These are phyloP conservation scores for Nothophaeocryptopus gaeumannii DNA, from an alignment of 2,329 filamentous ascomycete genomes.

Conservation along the genomic window DNA sequence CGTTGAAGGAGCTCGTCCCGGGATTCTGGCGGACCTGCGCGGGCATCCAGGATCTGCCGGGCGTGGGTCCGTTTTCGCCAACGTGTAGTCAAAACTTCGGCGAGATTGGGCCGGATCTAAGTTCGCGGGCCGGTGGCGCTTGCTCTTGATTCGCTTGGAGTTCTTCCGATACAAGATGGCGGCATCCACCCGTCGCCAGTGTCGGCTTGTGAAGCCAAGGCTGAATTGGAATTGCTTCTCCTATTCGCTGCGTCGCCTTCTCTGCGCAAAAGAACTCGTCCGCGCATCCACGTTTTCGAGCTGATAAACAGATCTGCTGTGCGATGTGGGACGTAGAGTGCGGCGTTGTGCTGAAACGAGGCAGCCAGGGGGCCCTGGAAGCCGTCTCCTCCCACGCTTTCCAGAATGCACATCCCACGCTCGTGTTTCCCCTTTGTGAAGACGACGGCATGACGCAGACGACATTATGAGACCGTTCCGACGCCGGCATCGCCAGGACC, in stretches of 20 bases:
- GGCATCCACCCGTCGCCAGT: constrained; percentile 2
- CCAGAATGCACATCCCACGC: background rate
- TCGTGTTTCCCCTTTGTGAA: constrained; percentile 7
- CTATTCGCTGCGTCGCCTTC: constrained; percentile 5
- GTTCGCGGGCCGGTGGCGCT: constrained; percentile 5
- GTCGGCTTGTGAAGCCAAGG: constrained; percentile 6
- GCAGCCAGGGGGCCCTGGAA: background rate
- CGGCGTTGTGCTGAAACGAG: background rate
- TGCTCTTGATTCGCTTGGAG: constrained; percentile 12
- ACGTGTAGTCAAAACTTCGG: constrained; percentile 4
- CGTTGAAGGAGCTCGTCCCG: constrained; percentile 11
- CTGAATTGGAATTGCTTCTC: background rate
- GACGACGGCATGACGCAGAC: background rate
- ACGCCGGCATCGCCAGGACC: background rate
- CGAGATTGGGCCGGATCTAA: constrained; percentile 15
- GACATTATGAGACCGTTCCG: background rate
- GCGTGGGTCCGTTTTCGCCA: constrained; percentile 12
- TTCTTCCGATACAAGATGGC: constrained; percentile 9
- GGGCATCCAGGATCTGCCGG: constrained; percentile 8
- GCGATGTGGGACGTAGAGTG: background rate
- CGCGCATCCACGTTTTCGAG: background rate
- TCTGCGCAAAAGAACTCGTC: background rate
- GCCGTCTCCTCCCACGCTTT: too few species aligned
- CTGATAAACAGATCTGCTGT: background rate
- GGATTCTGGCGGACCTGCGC: constrained; percentile 9